phyloP scores from a whole-genome alignment of 345 rosid species.

The Eucalyptus grandis region DNA sequence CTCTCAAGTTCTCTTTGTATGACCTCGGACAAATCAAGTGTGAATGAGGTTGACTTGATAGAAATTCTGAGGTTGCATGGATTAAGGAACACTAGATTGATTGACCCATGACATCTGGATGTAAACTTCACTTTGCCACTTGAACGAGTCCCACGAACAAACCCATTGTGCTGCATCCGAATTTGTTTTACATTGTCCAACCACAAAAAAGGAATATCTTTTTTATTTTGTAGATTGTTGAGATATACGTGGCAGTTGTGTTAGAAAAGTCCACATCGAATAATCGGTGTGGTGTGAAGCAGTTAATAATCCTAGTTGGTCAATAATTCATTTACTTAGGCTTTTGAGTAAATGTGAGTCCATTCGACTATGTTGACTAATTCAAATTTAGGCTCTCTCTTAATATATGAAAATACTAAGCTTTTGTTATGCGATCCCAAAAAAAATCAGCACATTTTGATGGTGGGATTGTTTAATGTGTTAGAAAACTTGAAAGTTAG shows the following conservation, averaged over 20 bases:
- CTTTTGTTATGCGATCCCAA: background rate
- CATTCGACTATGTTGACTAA: too few species aligned
- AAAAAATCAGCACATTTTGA: background rate
- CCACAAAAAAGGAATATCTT: background rate
- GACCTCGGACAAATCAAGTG: too few species aligned
- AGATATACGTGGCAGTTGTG: background rate
- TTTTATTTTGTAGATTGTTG: background rate
- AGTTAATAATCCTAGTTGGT: background rate
- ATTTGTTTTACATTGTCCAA: background rate
- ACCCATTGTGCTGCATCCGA: background rate
- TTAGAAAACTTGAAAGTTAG: background rate
- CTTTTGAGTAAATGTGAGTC: background rate
- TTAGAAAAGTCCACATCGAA: background rate
- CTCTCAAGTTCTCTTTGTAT: too few species aligned
- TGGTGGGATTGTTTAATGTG: background rate
- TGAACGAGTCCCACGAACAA: background rate
- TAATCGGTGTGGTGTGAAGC: background rate
- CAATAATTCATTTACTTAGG: too few species aligned
- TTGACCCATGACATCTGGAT: too few species aligned
- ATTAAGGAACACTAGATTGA: too few species aligned
- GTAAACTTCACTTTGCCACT: background rate
- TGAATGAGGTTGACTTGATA: too few species aligned
- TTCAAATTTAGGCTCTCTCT: background rate
- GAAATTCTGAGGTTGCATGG: rapidly evolving
- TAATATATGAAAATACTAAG: too few species aligned